A percentile compares a stretch with the other conserved stretches of the same genome.
These are phyloP conservation scores for Phlegmacium glaucopus DNA, from an alignment of 768 basidiomycete genomes.

Conservation along the genomic window DNA sequence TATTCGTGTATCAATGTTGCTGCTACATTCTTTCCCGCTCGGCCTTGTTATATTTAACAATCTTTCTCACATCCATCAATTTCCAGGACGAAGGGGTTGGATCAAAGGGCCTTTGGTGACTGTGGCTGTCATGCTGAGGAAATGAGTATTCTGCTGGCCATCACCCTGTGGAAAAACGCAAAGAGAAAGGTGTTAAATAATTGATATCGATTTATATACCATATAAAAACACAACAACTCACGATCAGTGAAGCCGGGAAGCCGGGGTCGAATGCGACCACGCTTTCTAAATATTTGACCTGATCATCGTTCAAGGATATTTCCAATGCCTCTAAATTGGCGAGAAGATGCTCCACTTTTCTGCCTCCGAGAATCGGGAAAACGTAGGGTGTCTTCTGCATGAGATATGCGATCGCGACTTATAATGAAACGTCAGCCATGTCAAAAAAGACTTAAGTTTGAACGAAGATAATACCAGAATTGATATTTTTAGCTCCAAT, in stretches of 20 bases:
- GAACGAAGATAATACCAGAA: constrained; percentile 29
- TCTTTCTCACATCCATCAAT: too few species aligned
- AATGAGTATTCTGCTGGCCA: background rate
- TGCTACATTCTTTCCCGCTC: too few species aligned
- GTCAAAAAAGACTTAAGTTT: background rate
- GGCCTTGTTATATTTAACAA: too few species aligned
- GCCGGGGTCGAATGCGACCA: constrained; percentile 41
- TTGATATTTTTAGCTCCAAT: constrained; percentile 46
- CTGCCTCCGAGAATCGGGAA: constrained; percentile 52
- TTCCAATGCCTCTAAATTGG: constrained; percentile 48
- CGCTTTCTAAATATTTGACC: constrained; percentile 40
- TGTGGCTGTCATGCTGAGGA: background rate
- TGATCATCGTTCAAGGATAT: constrained; percentile 44
- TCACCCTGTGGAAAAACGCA: too few species aligned
- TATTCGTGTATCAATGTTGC: too few species aligned
- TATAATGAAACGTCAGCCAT: constrained; percentile 6
- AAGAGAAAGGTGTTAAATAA: background rate
- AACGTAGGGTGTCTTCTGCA: constrained; percentile 51
- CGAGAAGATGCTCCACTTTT: constrained; percentile 48
- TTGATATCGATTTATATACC: background rate
- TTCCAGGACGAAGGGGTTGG: background rate
- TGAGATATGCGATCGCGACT: constrained; percentile 53
- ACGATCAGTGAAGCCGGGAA: constrained; percentile 38
- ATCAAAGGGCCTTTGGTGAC: background rate
- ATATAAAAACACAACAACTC: constrained; percentile 8